Evolutionary conservation across 768 basidiomycete species (phyloP), one percentile per base, ranked within the genome.

Genomic region (Cantharellus cinnabarinus): DNA sequence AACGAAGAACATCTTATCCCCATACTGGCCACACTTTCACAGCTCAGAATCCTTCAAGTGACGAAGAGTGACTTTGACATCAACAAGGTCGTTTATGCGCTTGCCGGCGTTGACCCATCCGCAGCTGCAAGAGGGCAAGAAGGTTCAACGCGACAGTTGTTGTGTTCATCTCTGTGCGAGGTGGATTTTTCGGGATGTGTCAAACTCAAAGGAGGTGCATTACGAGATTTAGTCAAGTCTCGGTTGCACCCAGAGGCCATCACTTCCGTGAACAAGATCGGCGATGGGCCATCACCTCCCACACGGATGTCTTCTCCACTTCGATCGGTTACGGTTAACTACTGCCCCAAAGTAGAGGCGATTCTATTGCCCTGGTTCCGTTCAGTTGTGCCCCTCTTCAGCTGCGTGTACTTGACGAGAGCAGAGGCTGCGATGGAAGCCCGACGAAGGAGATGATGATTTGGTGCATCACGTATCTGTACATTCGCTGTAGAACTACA

Each of bases 181-280:
- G 52, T 54, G 10, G 52, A 54, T 54, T 54, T 54, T 38, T 54
- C 52, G 52, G 10, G 52, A 37, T 54, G 52, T 37, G 52, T 14
- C 14, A 44, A 38, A 39, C 48, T 62, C 15, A 62, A 57, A n/a
- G 61, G 61, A 39, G 42, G 34, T n/a, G 39, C 61, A 15, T 38
- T 62, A 57, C 53, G 58, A 40, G 60, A 53, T 7, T 44, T 62
- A n/a, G 61, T 62, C 2, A 62, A 62, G 48, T 61, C 52, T 3
- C 50, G 60, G 34, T 42, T 50, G 10, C 57, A 56, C 4, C 10
- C 5, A 3, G 61, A 61, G 39, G 50, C n/a, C 41, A 37, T n/a
- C 14, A 40, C 39, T 15, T 39, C 41, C 42, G 42, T 41, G 38
- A 29, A 48, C 10, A 48, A 10, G 44, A 48, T 48, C 29, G 44